phyloP scores from a whole-genome alignment of 139 green algal species.

The Dunaliella primolecta region DNA sequence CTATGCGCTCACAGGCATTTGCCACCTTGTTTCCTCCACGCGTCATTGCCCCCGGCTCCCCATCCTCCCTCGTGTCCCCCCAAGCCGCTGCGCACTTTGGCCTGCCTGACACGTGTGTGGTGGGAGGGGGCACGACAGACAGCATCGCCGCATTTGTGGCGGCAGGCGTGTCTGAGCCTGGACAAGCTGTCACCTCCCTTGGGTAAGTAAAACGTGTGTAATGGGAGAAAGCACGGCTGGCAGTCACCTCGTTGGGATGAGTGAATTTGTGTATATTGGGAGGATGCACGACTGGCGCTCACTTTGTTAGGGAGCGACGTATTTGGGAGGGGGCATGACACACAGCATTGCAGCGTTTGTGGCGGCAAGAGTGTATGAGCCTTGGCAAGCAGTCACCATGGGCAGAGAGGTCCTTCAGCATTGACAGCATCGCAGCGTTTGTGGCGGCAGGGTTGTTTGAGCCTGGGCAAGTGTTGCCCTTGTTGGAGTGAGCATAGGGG shows the following conservation, averaged over 20 bases:
- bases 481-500: slow-evolving; percentile 22
- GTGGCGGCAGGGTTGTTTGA: slow-evolving; percentile 71
- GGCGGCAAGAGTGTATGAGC: slow-evolving; percentile 61
- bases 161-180: slow-evolving; percentile 48
- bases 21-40: slow-evolving; percentile 58
- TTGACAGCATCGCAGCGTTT: slow-evolving; percentile 92
- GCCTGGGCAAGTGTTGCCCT: slow-evolving; percentile 12
- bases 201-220: neutral
- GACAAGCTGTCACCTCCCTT: slow-evolving; percentile 15
- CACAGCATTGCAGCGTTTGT: slow-evolving; percentile 94
- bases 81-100: slow-evolving; percentile 35
- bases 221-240: neutral
- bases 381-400: slow-evolving; percentile 11
- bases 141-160: slow-evolving; percentile 93
- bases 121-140: slow-evolving; percentile 80
- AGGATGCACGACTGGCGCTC: too few relatives aligned
- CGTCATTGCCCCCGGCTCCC: slow-evolving; percentile 66
- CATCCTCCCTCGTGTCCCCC: slow-evolving; percentile 48
- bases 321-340: slow-evolving; percentile 69
- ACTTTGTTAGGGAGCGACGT: neutral
- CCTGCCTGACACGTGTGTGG: slow-evolving; percentile 25
- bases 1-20: slow-evolving; percentile 25
- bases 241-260: neutral
- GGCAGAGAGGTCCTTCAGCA: slow-evolving; percentile 51
- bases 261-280: too few relatives aligned